These are phyloP conservation scores for Hortiboletus flavorubellus DNA, from an alignment of 768 basidiomycete genomes.

Conservation along the genomic window DNA sequence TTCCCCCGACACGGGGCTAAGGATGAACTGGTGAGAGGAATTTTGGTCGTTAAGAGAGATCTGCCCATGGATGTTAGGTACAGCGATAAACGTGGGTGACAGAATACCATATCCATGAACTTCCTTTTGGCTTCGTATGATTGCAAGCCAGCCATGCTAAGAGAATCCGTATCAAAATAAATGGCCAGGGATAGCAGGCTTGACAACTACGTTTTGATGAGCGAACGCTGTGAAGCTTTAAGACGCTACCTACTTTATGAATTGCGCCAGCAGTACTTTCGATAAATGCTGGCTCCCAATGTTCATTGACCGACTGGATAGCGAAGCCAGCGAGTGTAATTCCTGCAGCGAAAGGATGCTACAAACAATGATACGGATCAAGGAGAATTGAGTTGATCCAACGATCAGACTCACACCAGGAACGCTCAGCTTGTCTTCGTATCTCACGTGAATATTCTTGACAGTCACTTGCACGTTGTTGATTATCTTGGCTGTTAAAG, in stretches of 20 bases:
- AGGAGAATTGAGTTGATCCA: not conserved
- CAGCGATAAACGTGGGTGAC: not conserved
- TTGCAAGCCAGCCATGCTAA: slow-evolving; percentile 68
- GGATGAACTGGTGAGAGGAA: slow-evolving; percentile 79
- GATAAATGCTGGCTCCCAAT: slow-evolving; percentile 90
- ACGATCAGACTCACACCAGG: slow-evolving; percentile 66
- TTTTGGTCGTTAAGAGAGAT: slow-evolving; percentile 47
- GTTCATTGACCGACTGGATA: slow-evolving; percentile 82
- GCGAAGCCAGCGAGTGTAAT: slow-evolving; percentile 85
- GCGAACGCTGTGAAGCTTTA: not conserved
- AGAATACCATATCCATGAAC: slow-evolving; percentile 68
- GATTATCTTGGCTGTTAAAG: slow-evolving; percentile 82
- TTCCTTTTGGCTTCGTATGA: slow-evolving; percentile 63
- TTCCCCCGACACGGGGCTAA: slow-evolving; percentile 94
- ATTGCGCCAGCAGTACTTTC: slow-evolving; percentile 83
- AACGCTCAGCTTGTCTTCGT: slow-evolving; percentile 92
- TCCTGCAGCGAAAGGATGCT: slow-evolving; percentile 96
- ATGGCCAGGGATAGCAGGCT: slow-evolving; percentile 82
- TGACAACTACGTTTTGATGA: slow-evolving; percentile 55
- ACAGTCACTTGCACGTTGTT: slow-evolving; percentile 96
- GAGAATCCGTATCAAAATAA: slow-evolving; percentile 93
- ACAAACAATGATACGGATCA: slow-evolving; percentile 1
- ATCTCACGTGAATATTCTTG: slow-evolving; percentile 93
- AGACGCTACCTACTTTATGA: slow-evolving; percentile 63
- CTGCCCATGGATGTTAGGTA: slow-evolving; percentile 28